Percentiles rank a stretch among this genome's conserved stretches.
Conservation (phyloP, 116 monocot genomes). For the Zostera marina region DNA sequence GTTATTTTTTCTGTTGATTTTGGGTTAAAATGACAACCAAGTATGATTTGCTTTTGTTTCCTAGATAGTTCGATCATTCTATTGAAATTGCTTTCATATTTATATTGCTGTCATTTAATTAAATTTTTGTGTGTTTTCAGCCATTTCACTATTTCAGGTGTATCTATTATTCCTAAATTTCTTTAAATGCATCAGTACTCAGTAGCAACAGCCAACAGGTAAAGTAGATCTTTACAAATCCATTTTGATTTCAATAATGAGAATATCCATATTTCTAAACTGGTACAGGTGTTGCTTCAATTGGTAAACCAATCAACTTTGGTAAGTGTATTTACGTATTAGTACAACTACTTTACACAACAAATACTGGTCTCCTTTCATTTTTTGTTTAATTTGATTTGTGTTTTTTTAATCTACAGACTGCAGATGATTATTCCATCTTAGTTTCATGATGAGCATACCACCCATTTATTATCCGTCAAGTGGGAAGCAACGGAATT, state of each 20-base stretch:
- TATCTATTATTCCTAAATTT: no score
- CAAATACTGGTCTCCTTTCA: not conserved
- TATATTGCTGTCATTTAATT: not conserved
- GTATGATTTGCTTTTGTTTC: not conserved
- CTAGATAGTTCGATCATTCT: not conserved
- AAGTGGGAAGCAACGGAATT: constrained; percentile 5
- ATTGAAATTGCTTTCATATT: not conserved
- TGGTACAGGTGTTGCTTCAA: no score
- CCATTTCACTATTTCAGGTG: no score
- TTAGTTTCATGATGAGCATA: not conserved
- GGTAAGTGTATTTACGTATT: not conserved
- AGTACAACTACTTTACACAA: not conserved
- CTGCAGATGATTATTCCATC: not conserved
- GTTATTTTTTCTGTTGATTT: not conserved
- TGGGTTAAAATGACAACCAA: not conserved
- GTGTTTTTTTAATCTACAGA: no score
- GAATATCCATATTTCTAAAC: no score
- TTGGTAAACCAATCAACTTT: no score
- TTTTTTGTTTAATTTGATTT: not conserved
- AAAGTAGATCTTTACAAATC: no score
- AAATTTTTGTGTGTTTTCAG: no score
- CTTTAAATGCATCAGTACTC: not conserved
- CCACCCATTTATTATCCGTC: not conserved
- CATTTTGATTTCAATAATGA: no score
- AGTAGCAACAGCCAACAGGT: not conserved